Conservation (phyloP, 345 rosid species). For the Balakata baccata region DNA sequence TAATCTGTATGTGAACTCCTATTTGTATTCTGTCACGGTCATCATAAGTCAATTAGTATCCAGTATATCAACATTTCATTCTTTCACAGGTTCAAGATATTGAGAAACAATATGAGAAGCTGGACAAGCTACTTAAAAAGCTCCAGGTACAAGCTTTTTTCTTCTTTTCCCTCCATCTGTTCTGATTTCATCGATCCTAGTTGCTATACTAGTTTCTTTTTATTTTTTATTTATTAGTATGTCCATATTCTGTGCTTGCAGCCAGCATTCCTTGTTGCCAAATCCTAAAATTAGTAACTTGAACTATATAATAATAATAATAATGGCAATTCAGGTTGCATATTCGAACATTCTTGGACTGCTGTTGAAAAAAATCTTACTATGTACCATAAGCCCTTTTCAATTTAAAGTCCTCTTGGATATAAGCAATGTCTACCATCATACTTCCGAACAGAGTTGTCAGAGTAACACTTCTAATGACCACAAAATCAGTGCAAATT, state of each 20-base stretch:
- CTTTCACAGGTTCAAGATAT: slow-evolving; percentile 73
- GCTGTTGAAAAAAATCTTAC: not conserved
- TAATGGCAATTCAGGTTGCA: slow-evolving; percentile 8
- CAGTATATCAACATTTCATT: not conserved
- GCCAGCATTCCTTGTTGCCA: not conserved
- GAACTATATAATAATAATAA: slow-evolving; percentile 1
- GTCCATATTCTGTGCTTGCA: not conserved
- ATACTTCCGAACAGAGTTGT: not conserved
- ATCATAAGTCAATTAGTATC: slow-evolving; percentile 1
- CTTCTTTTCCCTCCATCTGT: not conserved
- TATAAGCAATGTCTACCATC: not conserved
- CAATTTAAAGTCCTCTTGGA: not conserved
- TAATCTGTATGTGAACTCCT: not conserved
- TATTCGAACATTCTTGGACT: not conserved
- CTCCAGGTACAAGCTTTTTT: slow-evolving; percentile 61
- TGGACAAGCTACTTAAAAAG: slow-evolving; percentile 72
- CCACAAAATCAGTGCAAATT: not conserved
- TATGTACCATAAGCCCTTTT: not conserved
- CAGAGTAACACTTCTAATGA: slow-evolving; percentile 1
- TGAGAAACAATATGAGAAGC: slow-evolving; percentile 76
- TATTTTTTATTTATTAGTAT: no score
- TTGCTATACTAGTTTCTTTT: not conserved
- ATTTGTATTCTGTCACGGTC: not conserved
- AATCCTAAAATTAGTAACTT: not conserved
- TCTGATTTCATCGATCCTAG: not conserved